Percentiles rank a stretch among this genome's conserved stretches.
phyloP scores from a whole-genome alignment of 192 early-diverging fungal species.

The Ramicandelaber brevisporus region DNA sequence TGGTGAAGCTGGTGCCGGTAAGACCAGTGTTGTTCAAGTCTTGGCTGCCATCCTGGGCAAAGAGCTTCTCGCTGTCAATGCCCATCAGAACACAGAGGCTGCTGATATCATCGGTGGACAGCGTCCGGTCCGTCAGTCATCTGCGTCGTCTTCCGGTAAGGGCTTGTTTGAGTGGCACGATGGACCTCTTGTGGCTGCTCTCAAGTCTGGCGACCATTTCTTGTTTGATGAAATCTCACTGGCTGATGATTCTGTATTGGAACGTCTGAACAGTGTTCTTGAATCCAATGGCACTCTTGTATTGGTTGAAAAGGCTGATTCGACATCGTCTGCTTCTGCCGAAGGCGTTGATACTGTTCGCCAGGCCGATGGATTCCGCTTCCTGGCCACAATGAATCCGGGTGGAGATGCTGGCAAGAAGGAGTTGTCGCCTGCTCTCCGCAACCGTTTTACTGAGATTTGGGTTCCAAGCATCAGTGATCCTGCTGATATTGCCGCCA shows the following conservation, averaged over 20 bases:
- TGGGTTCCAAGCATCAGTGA: conserved; percentile 81
- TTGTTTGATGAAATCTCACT: conserved; percentile 95
- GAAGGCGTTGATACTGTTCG: conserved; percentile 40
- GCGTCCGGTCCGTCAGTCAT: conserved; percentile 63
- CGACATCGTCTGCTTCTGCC: too few relatives aligned
- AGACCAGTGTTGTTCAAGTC: conserved; percentile 94
- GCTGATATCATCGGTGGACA: conserved; percentile 83
- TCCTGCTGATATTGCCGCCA: conserved; percentile 38
- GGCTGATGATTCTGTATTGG: conserved; percentile 93
- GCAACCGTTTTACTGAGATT: conserved; percentile 95
- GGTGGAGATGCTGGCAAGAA: conserved; percentile 99
- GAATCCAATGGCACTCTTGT: conserved; percentile 67
- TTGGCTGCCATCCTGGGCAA: conserved; percentile 33
- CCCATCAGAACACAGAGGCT: conserved; percentile 89
- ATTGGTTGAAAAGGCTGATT: conserved; percentile 77
- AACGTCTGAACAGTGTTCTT: conserved; percentile 82
- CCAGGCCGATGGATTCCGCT: conserved; percentile 48
- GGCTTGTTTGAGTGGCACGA: conserved; percentile 90
- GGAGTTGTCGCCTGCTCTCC: conserved; percentile 85
- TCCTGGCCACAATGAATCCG: conserved; percentile 98
- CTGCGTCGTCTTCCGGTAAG: conserved; percentile 14
- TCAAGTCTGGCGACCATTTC: conserved; percentile 69
- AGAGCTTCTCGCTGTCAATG: conserved; percentile 73
- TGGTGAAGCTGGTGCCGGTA: conserved; percentile 96
- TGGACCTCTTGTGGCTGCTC: conserved; percentile 75